phyloP scores from a whole-genome alignment of 129 eudicot genomes.

The Rutidosis leptorrhynchoides region DNA sequence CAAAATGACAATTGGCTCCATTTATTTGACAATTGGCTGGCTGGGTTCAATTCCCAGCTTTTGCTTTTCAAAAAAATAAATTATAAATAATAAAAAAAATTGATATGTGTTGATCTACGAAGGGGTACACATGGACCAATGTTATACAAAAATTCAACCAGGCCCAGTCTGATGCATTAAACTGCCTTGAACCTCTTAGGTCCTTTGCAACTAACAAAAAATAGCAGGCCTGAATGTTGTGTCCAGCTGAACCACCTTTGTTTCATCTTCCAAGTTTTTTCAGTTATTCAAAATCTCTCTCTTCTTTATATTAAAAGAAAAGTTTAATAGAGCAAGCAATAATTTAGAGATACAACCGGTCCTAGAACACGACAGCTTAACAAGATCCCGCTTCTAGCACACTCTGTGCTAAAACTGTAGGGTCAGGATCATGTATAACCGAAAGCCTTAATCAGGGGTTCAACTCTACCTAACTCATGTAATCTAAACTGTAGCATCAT shows the following conservation, averaged over 20 bases:
- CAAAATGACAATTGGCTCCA: no score
- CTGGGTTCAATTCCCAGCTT: no score
- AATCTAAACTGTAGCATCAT: background rate
- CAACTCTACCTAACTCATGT: background rate
- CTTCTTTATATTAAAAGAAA: no score
- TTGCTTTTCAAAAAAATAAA: no score
- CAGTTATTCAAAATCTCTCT: no score
- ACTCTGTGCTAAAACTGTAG: background rate
- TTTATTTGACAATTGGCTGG: no score
- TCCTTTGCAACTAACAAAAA: background rate
- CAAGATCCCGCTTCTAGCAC: background rate
- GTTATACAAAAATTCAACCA: background rate
- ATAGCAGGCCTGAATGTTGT: background rate
- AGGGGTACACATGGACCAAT: background rate
- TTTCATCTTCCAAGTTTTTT: no score
- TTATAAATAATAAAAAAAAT: no score
- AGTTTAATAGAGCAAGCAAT: no score
- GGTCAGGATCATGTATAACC: background rate
- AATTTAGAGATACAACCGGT: background rate
- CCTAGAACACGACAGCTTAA: background rate
- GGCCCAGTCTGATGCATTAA: no score
- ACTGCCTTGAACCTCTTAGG: background rate
- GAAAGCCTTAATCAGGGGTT: background rate
- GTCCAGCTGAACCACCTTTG: background rate
- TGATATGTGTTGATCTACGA: no score